Evolutionary conservation across 83 land plant species (phyloP).

Genomic region (Picea abies): DNA sequence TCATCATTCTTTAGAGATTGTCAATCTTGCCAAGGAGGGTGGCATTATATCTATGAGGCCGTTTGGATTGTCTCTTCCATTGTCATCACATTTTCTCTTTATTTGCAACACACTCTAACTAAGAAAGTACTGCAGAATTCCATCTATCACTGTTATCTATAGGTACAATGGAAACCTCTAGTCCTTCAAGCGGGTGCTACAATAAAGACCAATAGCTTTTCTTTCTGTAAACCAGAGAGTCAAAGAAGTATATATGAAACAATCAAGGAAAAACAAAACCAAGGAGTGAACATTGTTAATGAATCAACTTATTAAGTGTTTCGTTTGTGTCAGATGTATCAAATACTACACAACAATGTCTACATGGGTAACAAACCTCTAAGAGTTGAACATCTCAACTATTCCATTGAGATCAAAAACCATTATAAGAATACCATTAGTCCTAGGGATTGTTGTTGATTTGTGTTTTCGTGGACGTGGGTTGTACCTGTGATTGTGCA

Average conservation of each 20-base stretch:
- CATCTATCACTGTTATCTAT: conserved; percentile 92
- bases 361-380: conserved; percentile 43
- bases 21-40: conserved; percentile 21
- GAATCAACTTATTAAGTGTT: background rate
- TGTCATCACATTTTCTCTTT: conserved; percentile 17
- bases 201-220: conserved; percentile 81
- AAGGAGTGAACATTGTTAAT: background rate
- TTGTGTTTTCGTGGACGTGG: too few relatives aligned
- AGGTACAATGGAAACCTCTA: conserved; percentile 67
- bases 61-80: conserved; percentile 84
- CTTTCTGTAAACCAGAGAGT: conserved; percentile 42
- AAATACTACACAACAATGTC: background rate
- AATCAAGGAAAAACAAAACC: background rate
- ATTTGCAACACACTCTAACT: conserved; percentile 57
- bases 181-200: conserved; percentile 75
- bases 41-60: conserved; percentile 72
- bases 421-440: conserved; percentile 10
- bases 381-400: conserved; percentile 82
- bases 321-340: too few relatives aligned
- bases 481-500: too few relatives aligned
- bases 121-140: conserved; percentile 57
- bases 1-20: background rate
- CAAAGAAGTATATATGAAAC: background rate
- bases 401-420: conserved; percentile 80
- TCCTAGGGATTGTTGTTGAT: too few relatives aligned